Conservation (phyloP, 2,329 filamentous ascomycete genomes). For the Spiromastix sp. region DNA sequence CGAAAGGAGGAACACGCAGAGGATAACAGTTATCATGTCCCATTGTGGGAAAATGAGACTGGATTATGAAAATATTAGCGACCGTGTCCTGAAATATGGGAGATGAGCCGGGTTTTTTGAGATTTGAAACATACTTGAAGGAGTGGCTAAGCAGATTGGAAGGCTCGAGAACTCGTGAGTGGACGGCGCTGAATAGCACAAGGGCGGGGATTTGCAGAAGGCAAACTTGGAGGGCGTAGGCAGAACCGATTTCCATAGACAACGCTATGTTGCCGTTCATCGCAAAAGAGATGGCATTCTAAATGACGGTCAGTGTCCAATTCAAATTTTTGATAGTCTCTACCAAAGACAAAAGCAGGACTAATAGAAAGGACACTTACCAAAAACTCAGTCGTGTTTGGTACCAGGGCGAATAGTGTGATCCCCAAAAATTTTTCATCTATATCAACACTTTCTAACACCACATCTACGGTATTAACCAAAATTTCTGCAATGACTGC, state of each 20-base stretch:
- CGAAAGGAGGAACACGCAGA: constrained; percentile 91
- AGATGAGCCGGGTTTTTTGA: too few species aligned
- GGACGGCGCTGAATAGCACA: constrained; percentile 79
- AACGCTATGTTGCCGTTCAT: constrained; percentile 99
- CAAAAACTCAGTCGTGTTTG: constrained; percentile 96
- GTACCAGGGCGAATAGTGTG: constrained; percentile 89
- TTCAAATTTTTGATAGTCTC: too few species aligned
- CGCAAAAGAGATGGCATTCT: constrained; percentile 97
- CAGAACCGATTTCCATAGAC: constrained; percentile 97
- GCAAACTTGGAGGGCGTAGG: constrained; percentile 92
- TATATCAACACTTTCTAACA: constrained; percentile 78
- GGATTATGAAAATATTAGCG: too few species aligned
- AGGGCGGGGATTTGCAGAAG: constrained; percentile 87
- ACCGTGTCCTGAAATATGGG: too few species aligned
- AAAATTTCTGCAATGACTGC: constrained; percentile 96
- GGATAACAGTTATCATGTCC: constrained; percentile 95
- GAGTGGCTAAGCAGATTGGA: constrained; percentile 41
- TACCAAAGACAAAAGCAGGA: too few species aligned
- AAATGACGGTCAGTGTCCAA: too few species aligned
- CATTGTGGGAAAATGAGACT: constrained; percentile 93
- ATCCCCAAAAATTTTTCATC: constrained; percentile 97
- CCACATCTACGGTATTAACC: constrained; percentile 95
- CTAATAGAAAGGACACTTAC: constrained; percentile 40
- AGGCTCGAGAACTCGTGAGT: constrained; percentile 47
- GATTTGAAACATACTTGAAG: constrained; percentile 39